Conservation (phyloP, 202 grass and related monocot species). For the Schoenoplectus triqueter region DNA sequence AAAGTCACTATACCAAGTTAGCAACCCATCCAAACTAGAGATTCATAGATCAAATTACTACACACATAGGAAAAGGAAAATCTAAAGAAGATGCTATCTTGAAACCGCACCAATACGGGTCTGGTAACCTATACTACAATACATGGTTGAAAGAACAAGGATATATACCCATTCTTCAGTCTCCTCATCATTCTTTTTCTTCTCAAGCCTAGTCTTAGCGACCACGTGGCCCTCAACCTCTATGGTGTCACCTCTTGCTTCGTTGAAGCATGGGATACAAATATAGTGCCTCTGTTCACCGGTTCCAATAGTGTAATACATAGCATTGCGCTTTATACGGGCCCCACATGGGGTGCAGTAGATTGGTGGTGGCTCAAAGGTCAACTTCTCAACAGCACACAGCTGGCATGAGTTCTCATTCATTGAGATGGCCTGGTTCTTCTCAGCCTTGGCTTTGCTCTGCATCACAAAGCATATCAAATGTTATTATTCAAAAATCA, state of each 20-base stretch:
- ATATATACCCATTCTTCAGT: constrained; percentile 94
- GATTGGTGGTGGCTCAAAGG: constrained; percentile 96
- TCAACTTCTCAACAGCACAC: constrained; percentile 96
- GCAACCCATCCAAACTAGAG: not conserved
- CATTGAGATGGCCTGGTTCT: constrained; percentile 88
- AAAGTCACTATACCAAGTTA: no score
- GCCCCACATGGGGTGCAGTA: constrained; percentile 94
- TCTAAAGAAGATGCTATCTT: not conserved
- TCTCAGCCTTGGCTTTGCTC: constrained; percentile 99
- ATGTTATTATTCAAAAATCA: constrained; percentile 38
- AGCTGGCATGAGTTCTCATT: constrained; percentile 99
- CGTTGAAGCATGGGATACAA: constrained; percentile 91
- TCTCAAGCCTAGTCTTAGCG: constrained; percentile 76
- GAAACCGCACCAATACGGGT: not conserved
- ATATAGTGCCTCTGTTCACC: constrained; percentile 85
- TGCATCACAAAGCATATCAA: constrained; percentile 47
- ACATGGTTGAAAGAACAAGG: constrained; percentile 12
- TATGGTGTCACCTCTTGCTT: constrained; percentile 84
- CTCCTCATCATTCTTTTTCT: constrained; percentile 98
- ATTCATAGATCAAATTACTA: constrained; percentile 8
- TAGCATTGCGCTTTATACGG: constrained; percentile 92
- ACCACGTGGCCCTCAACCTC: constrained; percentile 73
- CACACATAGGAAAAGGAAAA: not conserved
- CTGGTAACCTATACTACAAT: constrained; percentile 1
- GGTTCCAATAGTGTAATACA: constrained; percentile 84